A percentile compares a stretch with the other conserved stretches of the same genome.
Conservation (phyloP, 2,329 filamentous ascomycete species). For the Phialocephala subalpina region DNA sequence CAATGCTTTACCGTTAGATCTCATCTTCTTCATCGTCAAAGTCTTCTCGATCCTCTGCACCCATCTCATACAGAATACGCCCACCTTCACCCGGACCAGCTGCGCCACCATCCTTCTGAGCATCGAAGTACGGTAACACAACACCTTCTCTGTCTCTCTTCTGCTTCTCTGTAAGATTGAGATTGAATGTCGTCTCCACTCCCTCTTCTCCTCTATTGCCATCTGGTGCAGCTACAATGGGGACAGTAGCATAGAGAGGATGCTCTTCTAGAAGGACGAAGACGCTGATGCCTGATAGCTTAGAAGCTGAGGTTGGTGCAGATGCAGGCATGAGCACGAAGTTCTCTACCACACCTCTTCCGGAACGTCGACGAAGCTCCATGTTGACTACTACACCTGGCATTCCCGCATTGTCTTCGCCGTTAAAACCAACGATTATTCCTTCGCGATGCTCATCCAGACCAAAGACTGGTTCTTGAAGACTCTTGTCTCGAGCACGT, state of each 20-base stretch:
- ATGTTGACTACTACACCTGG: conserved; percentile 78
- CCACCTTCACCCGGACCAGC: conserved; percentile 81
- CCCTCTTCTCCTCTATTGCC: conserved; percentile 53
- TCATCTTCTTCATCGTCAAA: conserved; percentile 86
- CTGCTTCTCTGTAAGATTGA: conserved; percentile 92
- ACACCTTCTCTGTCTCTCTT: conserved; percentile 85
- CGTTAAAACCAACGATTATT: conserved; percentile 67
- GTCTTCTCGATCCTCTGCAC: conserved; percentile 94
- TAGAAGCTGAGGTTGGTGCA: conserved; percentile 10
- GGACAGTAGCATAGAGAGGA: conserved; percentile 65
- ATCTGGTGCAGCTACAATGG: conserved; percentile 35
- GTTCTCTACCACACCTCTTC: conserved; percentile 57
- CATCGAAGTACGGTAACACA: conserved; percentile 95
- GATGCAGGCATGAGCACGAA: conserved; percentile 58
- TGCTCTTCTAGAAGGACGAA: conserved; percentile 77
- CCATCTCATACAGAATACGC: conserved; percentile 96
- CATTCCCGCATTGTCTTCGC: conserved; percentile 41
- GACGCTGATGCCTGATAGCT: conserved; percentile 20
- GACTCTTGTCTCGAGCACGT: conserved; percentile 77
- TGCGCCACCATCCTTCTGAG: conserved; percentile 79
- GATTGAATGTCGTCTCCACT: conserved; percentile 80
- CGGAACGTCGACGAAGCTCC: conserved; percentile 78
- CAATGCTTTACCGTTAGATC: conserved; percentile 29
- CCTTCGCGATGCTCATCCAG: conserved; percentile 81
- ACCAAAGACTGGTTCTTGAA: conserved; percentile 80